Percentiles rank a stretch among this genome's conserved stretches.
These are phyloP conservation scores for Fusarium siculi DNA, from an alignment of 2,329 filamentous ascomycete genomes.

Conservation along the genomic window DNA sequence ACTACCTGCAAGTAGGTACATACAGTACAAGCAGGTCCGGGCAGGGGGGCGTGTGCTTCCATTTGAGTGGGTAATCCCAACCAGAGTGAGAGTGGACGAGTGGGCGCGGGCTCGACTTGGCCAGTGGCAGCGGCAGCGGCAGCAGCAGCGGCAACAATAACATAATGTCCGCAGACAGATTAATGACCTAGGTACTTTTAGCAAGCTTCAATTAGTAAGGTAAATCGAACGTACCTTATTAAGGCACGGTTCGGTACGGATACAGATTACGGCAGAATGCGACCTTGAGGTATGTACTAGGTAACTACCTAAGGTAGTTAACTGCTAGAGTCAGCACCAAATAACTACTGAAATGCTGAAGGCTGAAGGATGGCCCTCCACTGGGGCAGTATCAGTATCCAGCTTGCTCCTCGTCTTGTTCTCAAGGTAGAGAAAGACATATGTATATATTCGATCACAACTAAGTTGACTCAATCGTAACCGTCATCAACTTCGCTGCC, in stretches of 20 bases:
- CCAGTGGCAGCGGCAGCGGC: slow-evolving; percentile 24
- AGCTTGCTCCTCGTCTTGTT: neutral
- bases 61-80: slow-evolving; percentile 34
- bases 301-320: neutral
- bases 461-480: neutral
- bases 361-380: neutral
- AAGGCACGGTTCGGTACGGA: neutral
- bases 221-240: neutral
- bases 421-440: neutral
- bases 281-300: neutral
- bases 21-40: neutral
- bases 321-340: neutral
- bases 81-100: slow-evolving; percentile 25
- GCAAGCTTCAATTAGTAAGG: slow-evolving; percentile 1
- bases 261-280: neutral
- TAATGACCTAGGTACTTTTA: slow-evolving; percentile 6
- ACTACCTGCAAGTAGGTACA: neutral
- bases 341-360: neutral
- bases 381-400: neutral
- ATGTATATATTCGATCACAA: neutral
- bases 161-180: slow-evolving; percentile 7
- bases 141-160: slow-evolving; percentile 8
- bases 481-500: neutral
- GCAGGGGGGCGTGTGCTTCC: slow-evolving; percentile 39
- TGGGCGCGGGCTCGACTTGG: slow-evolving; percentile 34